phyloP scores from a whole-genome alignment of 768 basidiomycete species.

The Boletus huronensis region DNA sequence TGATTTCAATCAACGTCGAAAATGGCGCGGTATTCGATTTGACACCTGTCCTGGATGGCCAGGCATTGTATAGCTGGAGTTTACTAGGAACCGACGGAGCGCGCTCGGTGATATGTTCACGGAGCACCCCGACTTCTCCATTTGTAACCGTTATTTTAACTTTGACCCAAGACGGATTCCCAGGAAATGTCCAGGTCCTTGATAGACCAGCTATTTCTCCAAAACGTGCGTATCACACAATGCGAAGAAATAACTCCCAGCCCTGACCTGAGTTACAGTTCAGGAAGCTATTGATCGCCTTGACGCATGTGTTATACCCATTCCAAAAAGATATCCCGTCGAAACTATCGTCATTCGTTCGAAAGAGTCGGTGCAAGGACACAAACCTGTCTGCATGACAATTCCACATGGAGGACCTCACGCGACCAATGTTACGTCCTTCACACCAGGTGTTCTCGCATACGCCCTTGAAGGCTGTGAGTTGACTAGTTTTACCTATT shows the following conservation, averaged over 20 bases:
- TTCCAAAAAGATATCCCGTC: slow-evolving; percentile 47
- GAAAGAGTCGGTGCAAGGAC: slow-evolving; percentile 13
- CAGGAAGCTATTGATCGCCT: slow-evolving; percentile 6
- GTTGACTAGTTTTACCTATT: slow-evolving; percentile 11
- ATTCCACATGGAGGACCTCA: slow-evolving; percentile 67
- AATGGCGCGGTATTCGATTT: slow-evolving; percentile 40
- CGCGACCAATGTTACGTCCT: slow-evolving; percentile 43
- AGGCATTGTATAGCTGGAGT: slow-evolving; percentile 48
- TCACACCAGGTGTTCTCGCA: slow-evolving; percentile 40
- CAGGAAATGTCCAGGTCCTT: slow-evolving; percentile 37
- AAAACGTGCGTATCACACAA: slow-evolving; percentile 32
- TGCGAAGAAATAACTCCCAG: neutral
- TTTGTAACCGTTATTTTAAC: slow-evolving; percentile 49
- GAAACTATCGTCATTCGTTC: slow-evolving; percentile 54
- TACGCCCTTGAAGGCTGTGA: slow-evolving; percentile 61
- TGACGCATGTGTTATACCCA: slow-evolving; percentile 6
- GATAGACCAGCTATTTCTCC: slow-evolving; percentile 40
- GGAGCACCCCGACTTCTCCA: slow-evolving; percentile 47
- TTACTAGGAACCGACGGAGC: slow-evolving; percentile 48
- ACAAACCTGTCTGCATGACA: slow-evolving; percentile 45
- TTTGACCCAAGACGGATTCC: slow-evolving; percentile 22
- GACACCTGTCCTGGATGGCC: slow-evolving; percentile 10
- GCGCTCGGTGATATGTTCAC: slow-evolving; percentile 42
- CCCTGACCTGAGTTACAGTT: slow-evolving; percentile 32
- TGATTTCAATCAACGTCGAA: slow-evolving; percentile 44